A percentile compares a stretch with the other conserved stretches of the same genome.
These are phyloP conservation scores for Pseudogymnoascus verrucosus DNA, from an alignment of 2,329 filamentous ascomycete genomes.

Conservation along the genomic window DNA sequence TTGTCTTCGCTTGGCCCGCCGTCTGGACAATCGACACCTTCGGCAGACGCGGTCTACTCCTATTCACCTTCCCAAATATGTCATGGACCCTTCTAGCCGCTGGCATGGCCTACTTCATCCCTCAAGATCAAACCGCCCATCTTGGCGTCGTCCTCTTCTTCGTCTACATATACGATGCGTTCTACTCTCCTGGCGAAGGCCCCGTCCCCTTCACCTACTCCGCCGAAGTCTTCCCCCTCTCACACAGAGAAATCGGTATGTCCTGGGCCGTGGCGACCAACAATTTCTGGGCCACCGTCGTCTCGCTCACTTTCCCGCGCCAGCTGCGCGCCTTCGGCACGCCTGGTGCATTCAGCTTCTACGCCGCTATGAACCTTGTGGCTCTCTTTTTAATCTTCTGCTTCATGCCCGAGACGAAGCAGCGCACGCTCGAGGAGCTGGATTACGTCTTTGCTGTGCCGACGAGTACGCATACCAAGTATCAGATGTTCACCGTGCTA, in stretches of 20 bases:
- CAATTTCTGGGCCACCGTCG: conserved; percentile 50
- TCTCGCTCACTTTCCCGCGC: conserved; percentile 45
- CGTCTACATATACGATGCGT: conserved; percentile 56
- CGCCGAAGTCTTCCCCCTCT: conserved; percentile 57
- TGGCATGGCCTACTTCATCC: conserved; percentile 50
- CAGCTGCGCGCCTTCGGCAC: conserved; percentile 20
- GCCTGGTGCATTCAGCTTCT: conserved; percentile 44
- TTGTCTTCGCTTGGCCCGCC: conserved; percentile 56
- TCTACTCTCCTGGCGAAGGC: conserved; percentile 59
- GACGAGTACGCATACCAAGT: conserved; percentile 19
- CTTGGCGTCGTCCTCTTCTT: conserved; percentile 52
- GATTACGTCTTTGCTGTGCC: conserved; percentile 41
- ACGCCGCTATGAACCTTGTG: conserved; percentile 47
- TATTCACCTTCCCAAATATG: conserved; percentile 63
- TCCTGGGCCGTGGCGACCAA: conserved; percentile 53
- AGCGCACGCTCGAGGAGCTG: conserved; percentile 25
- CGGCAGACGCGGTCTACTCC: conserved; percentile 51
- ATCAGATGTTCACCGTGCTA: conserved; percentile 39
- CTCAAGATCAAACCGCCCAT: conserved; percentile 32
- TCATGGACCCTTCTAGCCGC: conserved; percentile 57
- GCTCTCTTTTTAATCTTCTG: conserved; percentile 50
- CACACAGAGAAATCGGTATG: conserved; percentile 58
- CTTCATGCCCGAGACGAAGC: conserved; percentile 52
- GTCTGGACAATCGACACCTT: conserved; percentile 62
- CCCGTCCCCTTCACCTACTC: conserved; percentile 54